phyloP scores from a whole-genome alignment of 176 grass and related monocot species.

The Areca catechu region DNA sequence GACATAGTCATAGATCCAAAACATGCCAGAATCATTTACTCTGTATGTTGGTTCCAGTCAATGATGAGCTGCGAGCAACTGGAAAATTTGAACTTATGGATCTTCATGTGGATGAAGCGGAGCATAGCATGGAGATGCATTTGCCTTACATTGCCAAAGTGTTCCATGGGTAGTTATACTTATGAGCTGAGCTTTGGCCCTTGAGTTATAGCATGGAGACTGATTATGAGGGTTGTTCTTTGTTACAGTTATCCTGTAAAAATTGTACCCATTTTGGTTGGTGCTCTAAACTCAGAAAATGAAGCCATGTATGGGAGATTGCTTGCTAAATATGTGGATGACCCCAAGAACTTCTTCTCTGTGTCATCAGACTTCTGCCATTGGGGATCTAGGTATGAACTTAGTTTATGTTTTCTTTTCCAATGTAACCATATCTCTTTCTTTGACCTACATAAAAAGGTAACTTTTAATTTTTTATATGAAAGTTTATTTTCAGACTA shows the following conservation, averaged over 20 bases:
- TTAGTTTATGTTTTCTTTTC: too few relatives aligned
- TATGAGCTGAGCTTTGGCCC: background rate
- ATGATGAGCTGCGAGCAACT: conserved; percentile 60
- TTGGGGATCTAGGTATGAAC: conserved; percentile 75
- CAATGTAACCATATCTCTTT: too few relatives aligned
- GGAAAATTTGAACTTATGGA: conserved; percentile 96
- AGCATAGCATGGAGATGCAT: conserved; percentile 99
- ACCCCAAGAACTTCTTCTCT: conserved; percentile 89
- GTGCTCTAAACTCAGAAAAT: conserved; percentile 62
- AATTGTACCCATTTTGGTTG: conserved; percentile 90
- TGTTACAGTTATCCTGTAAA: conserved; percentile 55
- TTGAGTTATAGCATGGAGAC: conserved; percentile 6
- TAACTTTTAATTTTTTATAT: too few relatives aligned
- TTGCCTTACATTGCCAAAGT: conserved; percentile 96
- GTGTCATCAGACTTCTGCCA: conserved; percentile 96
- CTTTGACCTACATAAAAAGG: too few relatives aligned
- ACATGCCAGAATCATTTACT: background rate
- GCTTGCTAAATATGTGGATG: conserved; percentile 79
- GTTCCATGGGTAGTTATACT: conserved; percentile 65
- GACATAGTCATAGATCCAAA: too few relatives aligned
- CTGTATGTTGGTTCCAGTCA: conserved; percentile 44
- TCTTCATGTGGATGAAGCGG: conserved; percentile 93
- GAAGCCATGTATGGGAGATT: conserved; percentile 81
- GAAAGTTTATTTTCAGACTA: too few relatives aligned
- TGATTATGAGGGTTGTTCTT: conserved; percentile 1